phyloP scores from a whole-genome alignment of 768 basidiomycete genomes.

The Amanita fuliginea region DNA sequence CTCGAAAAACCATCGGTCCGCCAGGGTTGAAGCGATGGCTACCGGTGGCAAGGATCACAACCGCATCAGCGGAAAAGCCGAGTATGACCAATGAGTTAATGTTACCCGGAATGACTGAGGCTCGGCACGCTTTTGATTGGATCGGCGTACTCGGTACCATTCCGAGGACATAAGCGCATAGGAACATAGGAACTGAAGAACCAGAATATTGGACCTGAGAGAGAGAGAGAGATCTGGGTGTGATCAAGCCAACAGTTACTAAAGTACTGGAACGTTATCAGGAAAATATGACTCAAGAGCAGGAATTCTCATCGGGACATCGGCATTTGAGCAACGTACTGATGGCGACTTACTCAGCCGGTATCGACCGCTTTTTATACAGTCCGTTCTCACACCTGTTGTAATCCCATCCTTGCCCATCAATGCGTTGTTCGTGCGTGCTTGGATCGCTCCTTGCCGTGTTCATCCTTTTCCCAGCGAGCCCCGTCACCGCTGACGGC shows the following conservation, averaged over 20 bases:
- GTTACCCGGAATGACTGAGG: conserved; percentile 32
- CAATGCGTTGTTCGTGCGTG: background rate
- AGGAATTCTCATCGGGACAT: background rate
- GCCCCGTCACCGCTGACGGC: conserved; percentile 1
- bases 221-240: background rate
- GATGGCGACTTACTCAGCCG: background rate
- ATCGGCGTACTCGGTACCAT: conserved; percentile 50
- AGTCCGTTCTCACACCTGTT: background rate
- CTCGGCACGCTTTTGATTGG: background rate
- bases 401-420: background rate
- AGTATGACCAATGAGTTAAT: conserved; percentile 49
- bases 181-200: conserved; percentile 51
- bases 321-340: background rate
- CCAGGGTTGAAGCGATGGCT: too few relatives aligned
- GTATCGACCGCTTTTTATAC: conserved; percentile 1
- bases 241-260: conserved; percentile 37
- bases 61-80: conserved; percentile 53
- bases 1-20: too few relatives aligned
- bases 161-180: conserved; percentile 53
- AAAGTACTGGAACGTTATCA: conserved; percentile 35
- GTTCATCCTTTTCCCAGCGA: background rate
- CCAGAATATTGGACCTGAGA: conserved; percentile 47
- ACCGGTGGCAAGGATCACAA: too few relatives aligned
- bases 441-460: background rate
- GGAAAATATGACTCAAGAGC: conserved; percentile 7